Evolutionary conservation across 768 basidiomycete species (phyloP).

Genomic region (Saitozyma podzolica): DNA sequence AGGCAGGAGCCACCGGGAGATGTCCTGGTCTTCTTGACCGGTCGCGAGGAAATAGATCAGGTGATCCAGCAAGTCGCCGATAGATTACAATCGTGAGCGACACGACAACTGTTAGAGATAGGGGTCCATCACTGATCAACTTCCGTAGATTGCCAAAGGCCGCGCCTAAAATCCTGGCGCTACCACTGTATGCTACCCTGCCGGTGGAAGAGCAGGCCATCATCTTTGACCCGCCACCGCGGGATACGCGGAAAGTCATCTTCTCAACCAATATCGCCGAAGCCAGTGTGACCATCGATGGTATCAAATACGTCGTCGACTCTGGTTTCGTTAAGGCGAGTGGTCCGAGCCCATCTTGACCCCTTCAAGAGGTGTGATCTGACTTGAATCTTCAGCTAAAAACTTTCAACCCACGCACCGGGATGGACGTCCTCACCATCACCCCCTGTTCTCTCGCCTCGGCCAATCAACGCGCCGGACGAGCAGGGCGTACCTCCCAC

Average conservation of each 20-base stretch:
- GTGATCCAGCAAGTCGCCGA: constrained; percentile 80
- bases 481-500: constrained; percentile 88
- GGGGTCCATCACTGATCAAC: not conserved
- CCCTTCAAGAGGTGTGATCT: not conserved
- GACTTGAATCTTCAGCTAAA: constrained; percentile 63
- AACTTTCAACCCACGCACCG: constrained; percentile 81
- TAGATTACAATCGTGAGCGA: constrained; percentile 67
- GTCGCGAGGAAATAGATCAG: constrained; percentile 91
- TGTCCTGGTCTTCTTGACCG: constrained; percentile 89
- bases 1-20: constrained; percentile 78
- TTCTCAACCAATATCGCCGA: constrained; percentile 96
- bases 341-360: not conserved
- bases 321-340: constrained; percentile 90
- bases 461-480: constrained; percentile 86
- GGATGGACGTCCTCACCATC: constrained; percentile 77
- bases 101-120: not conserved
- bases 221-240: constrained; percentile 76
- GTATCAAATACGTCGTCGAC: constrained; percentile 90
- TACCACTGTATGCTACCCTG: constrained; percentile 87
- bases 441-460: constrained; percentile 85
- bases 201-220: constrained; percentile 81
- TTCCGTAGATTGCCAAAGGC: constrained; percentile 56
- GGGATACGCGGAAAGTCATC: constrained; percentile 81
- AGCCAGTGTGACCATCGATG: constrained; percentile 95
- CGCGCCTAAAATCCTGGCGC: constrained; percentile 62